Conservation (phyloP, 768 basidiomycete species). For the Mycena leptocephala region DNA sequence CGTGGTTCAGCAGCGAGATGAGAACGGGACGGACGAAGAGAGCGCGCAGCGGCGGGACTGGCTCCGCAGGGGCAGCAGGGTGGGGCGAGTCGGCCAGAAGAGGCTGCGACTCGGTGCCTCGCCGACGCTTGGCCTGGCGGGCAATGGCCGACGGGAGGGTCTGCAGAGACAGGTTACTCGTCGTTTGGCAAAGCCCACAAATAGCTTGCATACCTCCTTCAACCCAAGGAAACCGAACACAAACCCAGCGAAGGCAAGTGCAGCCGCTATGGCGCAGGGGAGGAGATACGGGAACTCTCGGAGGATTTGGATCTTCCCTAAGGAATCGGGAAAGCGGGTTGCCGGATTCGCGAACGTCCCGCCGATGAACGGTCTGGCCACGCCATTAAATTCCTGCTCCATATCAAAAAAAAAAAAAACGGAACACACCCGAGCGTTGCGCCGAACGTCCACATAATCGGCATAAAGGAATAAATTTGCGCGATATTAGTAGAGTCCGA, state of each 20-base stretch:
- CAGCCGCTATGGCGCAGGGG: conserved; percentile 32
- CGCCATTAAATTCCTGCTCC: not conserved
- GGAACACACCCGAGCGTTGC: conserved; percentile 49
- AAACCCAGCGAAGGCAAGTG: conserved; percentile 32
- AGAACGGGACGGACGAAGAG: conserved; percentile 25
- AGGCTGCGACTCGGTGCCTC: conserved; percentile 25
- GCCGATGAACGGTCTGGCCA: conserved; percentile 36
- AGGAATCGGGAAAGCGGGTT: conserved; percentile 23
- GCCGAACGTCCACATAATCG: conserved; percentile 54
- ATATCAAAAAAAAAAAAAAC: not conserved
- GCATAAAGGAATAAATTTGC: conserved; percentile 54
- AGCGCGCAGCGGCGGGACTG: conserved; percentile 21
- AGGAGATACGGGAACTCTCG: conserved; percentile 39
- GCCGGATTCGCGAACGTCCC: conserved; percentile 37
- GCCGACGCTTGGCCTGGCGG: conserved; percentile 29
- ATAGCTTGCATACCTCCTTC: conserved; percentile 35
- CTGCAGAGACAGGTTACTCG: not conserved
- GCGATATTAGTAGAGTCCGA: conserved; percentile 58
- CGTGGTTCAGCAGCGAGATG: conserved; percentile 23
- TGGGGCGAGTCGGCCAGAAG: not conserved
- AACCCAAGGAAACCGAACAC: conserved; percentile 28
- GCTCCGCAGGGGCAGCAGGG: not conserved
- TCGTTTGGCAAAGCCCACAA: too few species aligned
- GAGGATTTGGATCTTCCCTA: conserved; percentile 28
- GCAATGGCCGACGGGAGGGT: conserved; percentile 28